phyloP scores from a whole-genome alignment of 495 filamentous ascomycete genomes.

The Bacidia gigantensis region DNA sequence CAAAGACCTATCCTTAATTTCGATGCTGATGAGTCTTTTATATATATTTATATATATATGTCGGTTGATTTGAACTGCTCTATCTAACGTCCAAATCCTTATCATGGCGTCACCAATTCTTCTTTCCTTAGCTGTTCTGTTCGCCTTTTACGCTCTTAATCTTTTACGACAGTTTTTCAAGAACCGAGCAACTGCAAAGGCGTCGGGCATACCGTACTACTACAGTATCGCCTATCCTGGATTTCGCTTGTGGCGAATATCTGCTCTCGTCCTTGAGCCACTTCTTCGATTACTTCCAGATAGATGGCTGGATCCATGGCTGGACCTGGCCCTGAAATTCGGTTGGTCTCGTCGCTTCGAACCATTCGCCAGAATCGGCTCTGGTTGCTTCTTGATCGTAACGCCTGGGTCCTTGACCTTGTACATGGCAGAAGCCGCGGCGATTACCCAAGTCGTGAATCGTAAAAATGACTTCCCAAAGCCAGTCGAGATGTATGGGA shows the following conservation, averaged over 20 bases:
- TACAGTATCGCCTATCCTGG: conserved; percentile 23
- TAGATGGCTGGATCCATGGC: conserved; percentile 14
- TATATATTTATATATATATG: too few species aligned
- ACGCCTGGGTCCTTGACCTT: conserved; percentile 32
- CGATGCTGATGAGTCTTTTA: too few species aligned
- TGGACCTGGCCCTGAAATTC: conserved; percentile 24
- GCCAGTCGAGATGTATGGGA: conserved; percentile 39
- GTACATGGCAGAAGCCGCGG: conserved; percentile 42
- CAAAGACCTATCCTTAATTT: too few species aligned
- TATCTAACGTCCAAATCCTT: too few species aligned
- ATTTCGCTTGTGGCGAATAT: conserved; percentile 20
- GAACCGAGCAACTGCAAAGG: conserved; percentile 14
- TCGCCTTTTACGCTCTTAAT: conserved; percentile 6
- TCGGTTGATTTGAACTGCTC: too few species aligned
- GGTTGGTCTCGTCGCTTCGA: conserved; percentile 27
- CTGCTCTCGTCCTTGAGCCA: conserved; percentile 8
- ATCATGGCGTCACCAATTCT: conserved; percentile 4
- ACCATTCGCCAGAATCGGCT: conserved; percentile 27
- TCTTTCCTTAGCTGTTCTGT: neutral
- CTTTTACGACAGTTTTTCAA: conserved; percentile 3
- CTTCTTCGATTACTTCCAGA: conserved; percentile 13
- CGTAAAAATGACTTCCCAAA: conserved; percentile 56
- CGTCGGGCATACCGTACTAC: conserved; percentile 26
- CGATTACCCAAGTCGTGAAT: conserved; percentile 44
- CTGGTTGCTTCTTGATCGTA: conserved; percentile 43